phyloP scores from a whole-genome alignment of 495 filamentous ascomycete species.

The Physcia stellaris region DNA sequence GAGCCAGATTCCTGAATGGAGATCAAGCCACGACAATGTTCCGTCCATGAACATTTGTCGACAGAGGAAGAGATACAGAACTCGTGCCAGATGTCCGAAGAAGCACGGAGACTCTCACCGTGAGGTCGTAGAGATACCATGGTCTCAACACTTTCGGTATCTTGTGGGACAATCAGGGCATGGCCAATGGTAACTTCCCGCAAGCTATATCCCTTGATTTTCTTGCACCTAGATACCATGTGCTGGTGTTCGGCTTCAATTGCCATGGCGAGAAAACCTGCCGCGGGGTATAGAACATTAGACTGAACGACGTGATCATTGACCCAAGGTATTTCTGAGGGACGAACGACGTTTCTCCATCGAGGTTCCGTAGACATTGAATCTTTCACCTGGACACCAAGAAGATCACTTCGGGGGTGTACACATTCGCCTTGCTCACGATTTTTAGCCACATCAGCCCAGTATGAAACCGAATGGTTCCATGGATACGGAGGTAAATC shows the following conservation, averaged over 20 bases:
- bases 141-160: too few species aligned
- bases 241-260: conserved; percentile 35
- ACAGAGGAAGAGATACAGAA: too few species aligned
- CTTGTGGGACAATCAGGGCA: too few species aligned
- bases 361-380: conserved; percentile 22
- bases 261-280: conserved; percentile 44
- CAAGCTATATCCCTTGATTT: too few species aligned
- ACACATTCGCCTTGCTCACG: conserved; percentile 28
- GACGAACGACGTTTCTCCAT: conserved; percentile 26
- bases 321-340: conserved; percentile 31
- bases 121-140: too few species aligned
- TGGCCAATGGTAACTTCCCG: too few species aligned
- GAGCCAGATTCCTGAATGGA: too few species aligned
- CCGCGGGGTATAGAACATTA: conserved; percentile 30
- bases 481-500: conserved; percentile 30
- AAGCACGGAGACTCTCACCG: too few species aligned
- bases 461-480: conserved; percentile 26
- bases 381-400: conserved; percentile 26
- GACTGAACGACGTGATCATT: conserved; percentile 27
- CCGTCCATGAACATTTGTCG: too few species aligned
- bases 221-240: too few species aligned
- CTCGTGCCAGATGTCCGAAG: too few species aligned
- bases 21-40: too few species aligned
- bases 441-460: conserved; percentile 29
- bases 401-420: conserved; percentile 27